Conservation (phyloP, 805 yeast genomes). For the Brettanomyces naardenensis region DNA sequence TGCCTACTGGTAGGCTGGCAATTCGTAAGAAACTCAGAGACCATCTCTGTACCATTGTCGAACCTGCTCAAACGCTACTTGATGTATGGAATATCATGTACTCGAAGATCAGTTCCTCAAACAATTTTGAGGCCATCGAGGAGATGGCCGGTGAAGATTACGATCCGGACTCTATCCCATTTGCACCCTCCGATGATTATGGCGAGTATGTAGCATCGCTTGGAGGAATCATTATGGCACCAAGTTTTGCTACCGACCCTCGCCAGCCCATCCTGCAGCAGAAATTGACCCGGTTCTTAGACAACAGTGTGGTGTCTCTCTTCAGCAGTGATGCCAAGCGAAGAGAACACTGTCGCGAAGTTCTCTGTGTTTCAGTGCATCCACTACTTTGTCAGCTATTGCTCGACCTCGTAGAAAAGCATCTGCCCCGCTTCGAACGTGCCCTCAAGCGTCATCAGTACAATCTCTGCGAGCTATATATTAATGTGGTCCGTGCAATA, state of each 20-base stretch:
- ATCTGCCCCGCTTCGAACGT: slow-evolving; percentile 17
- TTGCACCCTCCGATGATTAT: slow-evolving; percentile 32
- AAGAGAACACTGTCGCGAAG: slow-evolving; percentile 67
- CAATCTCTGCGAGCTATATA: slow-evolving; percentile 21
- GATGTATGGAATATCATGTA: slow-evolving; percentile 39
- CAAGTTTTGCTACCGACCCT: slow-evolving; percentile 20
- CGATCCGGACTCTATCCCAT: slow-evolving; percentile 2
- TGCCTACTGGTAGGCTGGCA: slow-evolving; percentile 66
- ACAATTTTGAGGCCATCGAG: not conserved
- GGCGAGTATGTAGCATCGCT: slow-evolving; percentile 69
- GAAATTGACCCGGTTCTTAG: slow-evolving; percentile 20
- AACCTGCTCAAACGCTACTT: slow-evolving; percentile 32
- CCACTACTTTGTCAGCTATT: slow-evolving; percentile 30
- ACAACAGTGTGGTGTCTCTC: slow-evolving; percentile 17
- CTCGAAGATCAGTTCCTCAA: slow-evolving; percentile 21
- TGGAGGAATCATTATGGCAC: slow-evolving; percentile 50
- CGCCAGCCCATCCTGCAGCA: slow-evolving; percentile 19
- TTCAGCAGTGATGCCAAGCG: slow-evolving; percentile 25
- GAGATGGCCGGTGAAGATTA: not conserved
- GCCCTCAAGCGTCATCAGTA: slow-evolving; percentile 17
- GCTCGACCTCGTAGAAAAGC: slow-evolving; percentile 14
- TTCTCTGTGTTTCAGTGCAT: slow-evolving; percentile 42
- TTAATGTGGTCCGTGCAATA: slow-evolving; percentile 22
- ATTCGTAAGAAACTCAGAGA: slow-evolving; percentile 59
- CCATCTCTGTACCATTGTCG: slow-evolving; percentile 22